phyloP scores from a whole-genome alignment of 768 basidiomycete species.

The Rhodotorula taiwanensis region DNA sequence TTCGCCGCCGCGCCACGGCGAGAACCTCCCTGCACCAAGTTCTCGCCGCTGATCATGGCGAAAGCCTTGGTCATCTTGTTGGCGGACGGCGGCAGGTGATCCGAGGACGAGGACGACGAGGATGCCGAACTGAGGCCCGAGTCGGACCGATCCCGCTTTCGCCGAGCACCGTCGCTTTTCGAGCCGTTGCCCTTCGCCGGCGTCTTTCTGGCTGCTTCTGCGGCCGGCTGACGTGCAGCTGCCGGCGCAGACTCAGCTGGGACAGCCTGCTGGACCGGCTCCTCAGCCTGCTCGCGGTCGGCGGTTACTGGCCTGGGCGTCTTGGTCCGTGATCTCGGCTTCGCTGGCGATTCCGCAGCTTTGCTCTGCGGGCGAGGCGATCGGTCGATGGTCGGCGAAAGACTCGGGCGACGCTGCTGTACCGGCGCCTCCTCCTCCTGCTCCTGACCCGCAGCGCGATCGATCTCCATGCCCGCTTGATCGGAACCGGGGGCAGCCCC shows the following conservation, averaged over 20 bases:
- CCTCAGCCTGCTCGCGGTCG: too few species aligned
- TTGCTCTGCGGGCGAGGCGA: too few species aligned
- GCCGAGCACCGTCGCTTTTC: not conserved
- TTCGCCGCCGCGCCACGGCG: constrained; percentile 21
- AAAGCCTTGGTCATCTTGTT: constrained; percentile 7
- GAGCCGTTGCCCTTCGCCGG: too few species aligned
- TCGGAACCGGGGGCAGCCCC: not conserved
- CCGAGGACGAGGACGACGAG: not conserved
- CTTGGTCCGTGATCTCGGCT: not conserved
- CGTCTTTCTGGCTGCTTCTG: too few species aligned
- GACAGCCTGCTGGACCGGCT: too few species aligned
- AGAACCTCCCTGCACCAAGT: constrained; percentile 10
- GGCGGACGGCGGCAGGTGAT: not conserved
- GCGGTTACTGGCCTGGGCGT: too few species aligned
- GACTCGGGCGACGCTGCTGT: not conserved
- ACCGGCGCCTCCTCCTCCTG: constrained; percentile 5
- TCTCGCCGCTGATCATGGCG: constrained; percentile 17
- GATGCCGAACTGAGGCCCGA: not conserved
- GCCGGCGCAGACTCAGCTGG: too few species aligned
- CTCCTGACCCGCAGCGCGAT: not conserved
- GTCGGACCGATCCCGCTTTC: not conserved
- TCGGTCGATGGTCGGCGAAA: not conserved
- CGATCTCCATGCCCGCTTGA: not conserved
- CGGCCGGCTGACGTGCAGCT: too few species aligned
- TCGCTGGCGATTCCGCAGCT: not conserved